Evolutionary conservation across 495 filamentous ascomycete species (phyloP).

Genomic region (Trichoderma erinaceum): DNA sequence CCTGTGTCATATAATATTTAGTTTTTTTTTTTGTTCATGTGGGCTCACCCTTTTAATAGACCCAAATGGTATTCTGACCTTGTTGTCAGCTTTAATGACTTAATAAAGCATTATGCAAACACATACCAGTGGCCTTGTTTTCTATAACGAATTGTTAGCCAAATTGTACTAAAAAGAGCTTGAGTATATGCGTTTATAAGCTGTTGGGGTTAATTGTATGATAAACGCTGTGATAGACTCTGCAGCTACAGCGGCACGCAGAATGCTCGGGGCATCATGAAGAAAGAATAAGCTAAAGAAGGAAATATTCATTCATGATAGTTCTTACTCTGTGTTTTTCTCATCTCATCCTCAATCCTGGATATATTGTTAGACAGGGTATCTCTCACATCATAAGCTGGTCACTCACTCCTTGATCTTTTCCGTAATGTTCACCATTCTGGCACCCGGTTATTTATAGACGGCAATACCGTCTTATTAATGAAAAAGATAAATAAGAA

Average conservation of each 20-base stretch:
- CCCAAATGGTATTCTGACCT: constrained; percentile 89
- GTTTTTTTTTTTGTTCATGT: neutral
- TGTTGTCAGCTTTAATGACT: constrained; percentile 1
- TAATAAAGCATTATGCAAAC: constrained; percentile 13
- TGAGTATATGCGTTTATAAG: neutral
- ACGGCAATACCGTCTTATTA: constrained; percentile 18
- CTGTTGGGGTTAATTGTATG: neutral
- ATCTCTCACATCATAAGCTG: neutral
- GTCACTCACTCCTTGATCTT: constrained; percentile 92
- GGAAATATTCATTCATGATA: neutral
- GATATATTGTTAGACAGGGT: constrained; percentile 19
- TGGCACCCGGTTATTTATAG: constrained; percentile 38
- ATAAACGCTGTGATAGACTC: neutral
- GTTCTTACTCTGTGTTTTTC: constrained; percentile 82
- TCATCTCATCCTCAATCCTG: constrained; percentile 99
- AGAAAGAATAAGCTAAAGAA: neutral
- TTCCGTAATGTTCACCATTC: constrained; percentile 99
- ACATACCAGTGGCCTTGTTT: constrained; percentile 95
- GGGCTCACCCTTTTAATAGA: constrained; percentile 82
- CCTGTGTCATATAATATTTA: neutral
- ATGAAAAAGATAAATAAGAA: constrained; percentile 17
- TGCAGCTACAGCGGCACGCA: neutral
- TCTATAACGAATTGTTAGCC: constrained; percentile 45
- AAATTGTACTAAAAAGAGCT: neutral
- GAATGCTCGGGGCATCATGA: neutral